Conservation (phyloP, 164 flowering plant species). For the Houttuynia cordata region DNA sequence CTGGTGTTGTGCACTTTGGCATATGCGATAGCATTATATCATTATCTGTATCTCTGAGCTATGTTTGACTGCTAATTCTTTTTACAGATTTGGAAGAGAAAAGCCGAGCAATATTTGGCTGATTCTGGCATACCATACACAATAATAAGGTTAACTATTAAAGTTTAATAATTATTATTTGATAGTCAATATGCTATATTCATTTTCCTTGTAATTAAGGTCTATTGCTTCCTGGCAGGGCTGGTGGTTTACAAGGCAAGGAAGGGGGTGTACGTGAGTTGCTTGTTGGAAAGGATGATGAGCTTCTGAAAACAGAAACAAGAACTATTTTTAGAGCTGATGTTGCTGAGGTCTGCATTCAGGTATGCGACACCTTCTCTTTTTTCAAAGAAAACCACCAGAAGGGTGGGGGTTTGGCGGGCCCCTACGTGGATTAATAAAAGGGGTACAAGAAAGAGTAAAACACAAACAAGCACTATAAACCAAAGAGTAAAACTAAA, state of each 20-base stretch:
- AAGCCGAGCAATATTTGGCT: slow-evolving; percentile 89
- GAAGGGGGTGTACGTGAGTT: slow-evolving; percentile 88
- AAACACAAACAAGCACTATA: too few species aligned
- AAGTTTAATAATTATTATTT: background rate
- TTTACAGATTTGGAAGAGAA: slow-evolving; percentile 91
- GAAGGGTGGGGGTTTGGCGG: too few species aligned
- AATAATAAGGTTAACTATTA: slow-evolving; percentile 54
- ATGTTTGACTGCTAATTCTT: background rate
- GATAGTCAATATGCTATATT: background rate
- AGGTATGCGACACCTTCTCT: slow-evolving; percentile 31
- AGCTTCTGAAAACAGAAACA: slow-evolving; percentile 72
- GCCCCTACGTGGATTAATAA: too few species aligned
- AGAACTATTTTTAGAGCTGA: slow-evolving; percentile 72
- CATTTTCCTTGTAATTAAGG: background rate
- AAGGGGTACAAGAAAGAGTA: too few species aligned
- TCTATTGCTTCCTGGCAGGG: slow-evolving; percentile 29
- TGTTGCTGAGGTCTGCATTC: slow-evolving; percentile 97
- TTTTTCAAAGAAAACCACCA: background rate
- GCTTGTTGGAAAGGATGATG: slow-evolving; percentile 89
- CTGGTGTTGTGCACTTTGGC: too few species aligned
- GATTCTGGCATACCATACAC: slow-evolving; percentile 96
- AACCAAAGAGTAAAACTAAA: too few species aligned
- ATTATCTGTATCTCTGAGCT: background rate
- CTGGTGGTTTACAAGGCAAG: slow-evolving; percentile 93
- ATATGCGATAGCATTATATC: too few species aligned